A percentile compares a stretch with the other conserved stretches of the same genome.
These are phyloP conservation scores for Coemansia sp. DNA, from an alignment of 371 early-diverging fungal species.

Conservation along the genomic window DNA sequence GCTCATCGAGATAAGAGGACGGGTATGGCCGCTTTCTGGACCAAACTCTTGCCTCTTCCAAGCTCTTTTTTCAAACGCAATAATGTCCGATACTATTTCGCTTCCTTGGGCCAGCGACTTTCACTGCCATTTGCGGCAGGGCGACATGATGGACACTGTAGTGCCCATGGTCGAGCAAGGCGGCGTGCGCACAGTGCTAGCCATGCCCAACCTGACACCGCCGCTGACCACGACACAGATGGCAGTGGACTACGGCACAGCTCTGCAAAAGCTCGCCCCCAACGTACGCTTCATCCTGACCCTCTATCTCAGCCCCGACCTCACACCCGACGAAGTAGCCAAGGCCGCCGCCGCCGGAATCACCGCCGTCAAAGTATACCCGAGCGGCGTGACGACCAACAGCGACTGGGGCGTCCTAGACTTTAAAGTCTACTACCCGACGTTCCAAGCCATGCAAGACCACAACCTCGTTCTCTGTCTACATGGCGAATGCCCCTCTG, in stretches of 20 bases:
- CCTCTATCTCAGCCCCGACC: slow-evolving; percentile 82
- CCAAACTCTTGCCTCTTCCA: too few relatives aligned
- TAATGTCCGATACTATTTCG: slow-evolving; percentile 20
- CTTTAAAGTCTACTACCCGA: slow-evolving; percentile 86
- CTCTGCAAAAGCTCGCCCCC: slow-evolving; percentile 82
- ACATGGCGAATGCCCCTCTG: slow-evolving; percentile 94
- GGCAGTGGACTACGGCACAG: slow-evolving; percentile 81
- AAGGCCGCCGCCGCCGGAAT: slow-evolving; percentile 87
- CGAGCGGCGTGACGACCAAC: slow-evolving; percentile 98
- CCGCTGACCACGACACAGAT: slow-evolving; percentile 84
- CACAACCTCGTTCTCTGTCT: slow-evolving; percentile 90
- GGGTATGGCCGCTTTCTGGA: too few relatives aligned
- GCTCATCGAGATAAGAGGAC: too few relatives aligned
- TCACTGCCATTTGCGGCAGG: slow-evolving; percentile 93
- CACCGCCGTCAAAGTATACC: slow-evolving; percentile 95
- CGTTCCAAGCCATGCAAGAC: slow-evolving; percentile 95
- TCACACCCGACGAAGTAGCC: slow-evolving; percentile 87
- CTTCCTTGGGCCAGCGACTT: slow-evolving; percentile 75
- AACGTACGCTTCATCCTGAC: slow-evolving; percentile 90
- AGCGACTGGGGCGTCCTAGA: slow-evolving; percentile 91
- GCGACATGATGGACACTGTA: slow-evolving; percentile 86
- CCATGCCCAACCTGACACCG: slow-evolving; percentile 96
- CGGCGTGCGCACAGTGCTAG: slow-evolving; percentile 84
- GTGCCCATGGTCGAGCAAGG: slow-evolving; percentile 78
- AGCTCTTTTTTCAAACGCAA: too few relatives aligned